Conservation (phyloP, 2,329 filamentous ascomycete species). For the Monilinia fructigena region DNA sequence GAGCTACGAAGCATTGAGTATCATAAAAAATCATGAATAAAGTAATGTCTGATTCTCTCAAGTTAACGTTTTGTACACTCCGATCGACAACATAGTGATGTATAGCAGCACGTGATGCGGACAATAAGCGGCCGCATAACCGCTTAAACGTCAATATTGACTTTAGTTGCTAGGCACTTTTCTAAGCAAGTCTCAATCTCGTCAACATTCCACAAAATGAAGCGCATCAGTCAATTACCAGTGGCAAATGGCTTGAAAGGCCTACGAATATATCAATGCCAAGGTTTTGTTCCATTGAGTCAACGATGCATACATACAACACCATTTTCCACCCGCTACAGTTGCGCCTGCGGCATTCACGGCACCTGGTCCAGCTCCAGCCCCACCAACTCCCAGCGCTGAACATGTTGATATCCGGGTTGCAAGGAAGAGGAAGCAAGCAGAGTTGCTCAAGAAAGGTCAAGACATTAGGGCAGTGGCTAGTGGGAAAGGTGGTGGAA, state of each 20-base stretch:
- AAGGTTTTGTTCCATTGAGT: conserved; percentile 20
- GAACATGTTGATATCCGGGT: conserved; percentile 45
- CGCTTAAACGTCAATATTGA: conserved; percentile 9
- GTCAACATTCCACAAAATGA: conserved; percentile 34
- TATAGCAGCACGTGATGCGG: not conserved
- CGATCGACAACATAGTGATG: too few relatives aligned
- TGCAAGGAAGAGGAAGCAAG: conserved; percentile 53
- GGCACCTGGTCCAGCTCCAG: conserved; percentile 59
- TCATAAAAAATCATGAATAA: not conserved
- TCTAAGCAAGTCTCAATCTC: not conserved
- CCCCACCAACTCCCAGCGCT: conserved; percentile 50
- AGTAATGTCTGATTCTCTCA: not conserved
- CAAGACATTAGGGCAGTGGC: conserved; percentile 47
- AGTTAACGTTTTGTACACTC: not conserved
- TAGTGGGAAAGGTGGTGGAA: conserved; percentile 43
- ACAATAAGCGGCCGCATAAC: conserved; percentile 2
- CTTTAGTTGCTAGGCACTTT: conserved; percentile 7
- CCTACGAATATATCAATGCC: conserved; percentile 20
- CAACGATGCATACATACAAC: conserved; percentile 36
- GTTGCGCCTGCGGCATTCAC: conserved; percentile 46
- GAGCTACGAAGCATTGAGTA: not conserved
- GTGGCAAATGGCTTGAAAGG: conserved; percentile 22
- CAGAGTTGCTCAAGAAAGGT: conserved; percentile 53
- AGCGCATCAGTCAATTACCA: conserved; percentile 35
- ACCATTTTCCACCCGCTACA: conserved; percentile 33